phyloP scores from a whole-genome alignment of 2,329 filamentous ascomycete genomes.

The Aaosphaeria pasadenensis region DNA sequence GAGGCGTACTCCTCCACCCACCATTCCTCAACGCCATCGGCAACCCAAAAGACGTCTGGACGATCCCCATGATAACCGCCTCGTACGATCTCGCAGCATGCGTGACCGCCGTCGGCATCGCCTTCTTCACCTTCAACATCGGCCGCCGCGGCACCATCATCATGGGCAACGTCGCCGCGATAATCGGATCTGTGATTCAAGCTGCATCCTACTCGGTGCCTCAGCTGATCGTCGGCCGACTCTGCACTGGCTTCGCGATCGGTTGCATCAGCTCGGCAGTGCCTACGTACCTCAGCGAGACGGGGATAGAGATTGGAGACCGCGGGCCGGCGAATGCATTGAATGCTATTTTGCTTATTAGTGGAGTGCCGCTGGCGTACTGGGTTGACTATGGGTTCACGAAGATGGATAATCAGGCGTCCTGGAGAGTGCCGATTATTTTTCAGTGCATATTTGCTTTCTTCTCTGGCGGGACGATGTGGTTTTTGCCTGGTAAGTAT shows the following conservation, averaged over 20 bases:
- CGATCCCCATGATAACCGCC: slow-evolving; percentile 11
- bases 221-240: slow-evolving; percentile 49
- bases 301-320: slow-evolving; percentile 3
- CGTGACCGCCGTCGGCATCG: slow-evolving; percentile 18
- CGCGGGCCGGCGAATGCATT: slow-evolving; percentile 5
- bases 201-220: slow-evolving; percentile 30
- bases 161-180: slow-evolving; percentile 33
- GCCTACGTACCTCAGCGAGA: slow-evolving; percentile 4
- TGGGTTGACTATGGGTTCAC: slow-evolving; percentile 5
- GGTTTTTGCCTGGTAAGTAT: slow-evolving; percentile 8
- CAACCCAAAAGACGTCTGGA: slow-evolving; percentile 8
- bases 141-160: slow-evolving; percentile 41
- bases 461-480: slow-evolving; percentile 9
- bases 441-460: slow-evolving; percentile 9
- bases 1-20: slow-evolving; percentile 12
- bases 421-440: slow-evolving; percentile 9
- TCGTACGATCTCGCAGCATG: slow-evolving; percentile 11
- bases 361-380: slow-evolving; percentile 3
- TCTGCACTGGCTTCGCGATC: slow-evolving; percentile 51
- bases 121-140: slow-evolving; percentile 30
- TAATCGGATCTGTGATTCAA: slow-evolving; percentile 37
- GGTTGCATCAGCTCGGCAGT: slow-evolving; percentile 22
- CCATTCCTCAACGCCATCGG: slow-evolving; percentile 12
- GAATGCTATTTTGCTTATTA: slow-evolving; percentile 2
- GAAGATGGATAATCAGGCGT: slow-evolving; percentile 8